Percentiles rank a stretch among this genome's conserved stretches.
Conservation (phyloP, 2,329 filamentous ascomycete species). For the Aspergillus calidoustus region DNA sequence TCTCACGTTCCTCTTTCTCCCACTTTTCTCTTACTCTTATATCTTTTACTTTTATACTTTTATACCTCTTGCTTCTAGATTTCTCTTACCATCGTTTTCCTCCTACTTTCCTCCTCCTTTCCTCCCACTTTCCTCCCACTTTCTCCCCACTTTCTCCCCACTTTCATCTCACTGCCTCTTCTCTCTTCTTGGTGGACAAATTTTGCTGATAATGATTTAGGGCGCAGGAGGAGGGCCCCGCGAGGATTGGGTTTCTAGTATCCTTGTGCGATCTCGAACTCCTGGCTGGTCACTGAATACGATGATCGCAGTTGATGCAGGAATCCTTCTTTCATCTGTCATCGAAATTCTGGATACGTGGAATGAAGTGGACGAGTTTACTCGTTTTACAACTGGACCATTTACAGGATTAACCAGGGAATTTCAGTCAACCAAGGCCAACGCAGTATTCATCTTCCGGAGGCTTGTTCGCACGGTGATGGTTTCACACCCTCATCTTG, state of each 20-base stretch:
- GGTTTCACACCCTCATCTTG: conserved; percentile 95
- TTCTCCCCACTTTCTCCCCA: too few relatives aligned
- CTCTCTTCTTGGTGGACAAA: too few relatives aligned
- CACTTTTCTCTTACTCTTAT: too few relatives aligned
- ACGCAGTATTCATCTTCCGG: conserved; percentile 78
- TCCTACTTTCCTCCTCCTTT: too few relatives aligned
- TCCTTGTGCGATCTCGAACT: conserved; percentile 81
- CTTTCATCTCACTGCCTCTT: too few relatives aligned
- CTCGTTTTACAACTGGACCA: conserved; percentile 60
- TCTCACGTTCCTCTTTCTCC: too few relatives aligned
- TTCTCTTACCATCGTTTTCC: too few relatives aligned
- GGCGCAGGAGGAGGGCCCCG: conserved; percentile 87
- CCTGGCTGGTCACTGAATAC: conserved; percentile 82
- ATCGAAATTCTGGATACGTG: conserved; percentile 70
- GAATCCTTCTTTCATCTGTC: conserved; percentile 85
- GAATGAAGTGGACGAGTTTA: conserved; percentile 29
- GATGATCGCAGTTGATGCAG: conserved; percentile 89
- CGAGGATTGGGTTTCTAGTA: conserved; percentile 87
- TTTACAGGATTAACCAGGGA: conserved; percentile 80
- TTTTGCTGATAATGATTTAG: conserved; percentile 49
- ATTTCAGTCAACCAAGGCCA: conserved; percentile 69
- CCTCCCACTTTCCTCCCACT: too few relatives aligned
- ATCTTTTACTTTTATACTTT: too few relatives aligned
- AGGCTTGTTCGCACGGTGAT: conserved; percentile 84
- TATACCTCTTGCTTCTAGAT: too few relatives aligned